Evolutionary conservation across 176 grass and related monocot genomes (phyloP).

Genomic region (Cenchrus americanus): DNA sequence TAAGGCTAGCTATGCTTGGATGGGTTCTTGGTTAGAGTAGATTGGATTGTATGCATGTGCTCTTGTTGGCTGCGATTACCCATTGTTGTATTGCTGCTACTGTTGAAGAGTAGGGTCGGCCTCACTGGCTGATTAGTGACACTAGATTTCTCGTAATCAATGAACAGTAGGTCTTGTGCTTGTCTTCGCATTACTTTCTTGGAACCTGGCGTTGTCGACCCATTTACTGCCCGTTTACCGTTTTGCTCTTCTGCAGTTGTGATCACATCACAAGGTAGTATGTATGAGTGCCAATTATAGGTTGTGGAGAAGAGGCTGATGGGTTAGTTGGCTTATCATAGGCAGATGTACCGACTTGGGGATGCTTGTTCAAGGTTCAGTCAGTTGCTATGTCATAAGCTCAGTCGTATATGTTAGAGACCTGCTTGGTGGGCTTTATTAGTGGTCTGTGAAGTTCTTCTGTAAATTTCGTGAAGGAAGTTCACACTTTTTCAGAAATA

Average conservation of each 20-base stretch:
- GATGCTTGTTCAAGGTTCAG: not conserved
- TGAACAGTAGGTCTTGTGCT: not conserved
- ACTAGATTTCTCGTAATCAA: constrained; percentile 2
- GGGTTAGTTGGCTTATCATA: not conserved
- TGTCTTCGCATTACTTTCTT: not conserved
- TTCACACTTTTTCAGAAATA: not conserved
- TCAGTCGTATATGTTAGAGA: not conserved
- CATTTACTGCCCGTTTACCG: not conserved
- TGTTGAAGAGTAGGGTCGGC: not conserved
- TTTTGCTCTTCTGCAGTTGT: not conserved
- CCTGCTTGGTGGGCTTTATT: not conserved
- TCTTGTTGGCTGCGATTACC: not conserved
- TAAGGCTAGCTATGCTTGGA: not conserved
- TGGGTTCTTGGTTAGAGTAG: not conserved
- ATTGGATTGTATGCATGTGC: not conserved
- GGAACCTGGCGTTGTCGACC: constrained; percentile 11
- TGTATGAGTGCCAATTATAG: not conserved
- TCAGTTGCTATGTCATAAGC: not conserved
- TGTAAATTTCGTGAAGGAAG: not conserved
- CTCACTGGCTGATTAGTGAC: not conserved
- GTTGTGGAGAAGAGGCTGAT: not conserved
- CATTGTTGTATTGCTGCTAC: not conserved
- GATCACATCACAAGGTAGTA: not conserved
- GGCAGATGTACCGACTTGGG: not conserved
- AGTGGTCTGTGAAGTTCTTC: not conserved